A percentile compares a stretch with the other conserved stretches of the same genome.
Conservation (phyloP, 2,329 filamentous ascomycete genomes). For the Davidsoniella virescens region DNA sequence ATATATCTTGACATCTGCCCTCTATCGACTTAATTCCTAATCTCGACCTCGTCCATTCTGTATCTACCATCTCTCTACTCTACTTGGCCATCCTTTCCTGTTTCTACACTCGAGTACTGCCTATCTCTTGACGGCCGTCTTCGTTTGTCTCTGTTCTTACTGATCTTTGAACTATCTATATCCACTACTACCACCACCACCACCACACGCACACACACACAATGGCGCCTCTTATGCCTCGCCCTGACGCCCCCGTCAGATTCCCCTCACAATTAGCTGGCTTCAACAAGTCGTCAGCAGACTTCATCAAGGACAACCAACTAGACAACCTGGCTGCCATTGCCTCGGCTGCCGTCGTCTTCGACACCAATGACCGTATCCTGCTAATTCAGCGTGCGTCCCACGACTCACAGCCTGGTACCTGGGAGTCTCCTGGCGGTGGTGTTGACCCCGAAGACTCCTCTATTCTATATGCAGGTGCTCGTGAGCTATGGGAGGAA, state of each 20-base stretch:
- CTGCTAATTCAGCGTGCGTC: conserved; percentile 31
- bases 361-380: conserved; percentile 20
- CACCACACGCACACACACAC: neutral
- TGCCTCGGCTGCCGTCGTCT: conserved; percentile 22
- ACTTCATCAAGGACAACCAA: conserved; percentile 14
- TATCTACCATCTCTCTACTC: no score
- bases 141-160: neutral
- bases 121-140: neutral
- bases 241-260: conserved; percentile 13
- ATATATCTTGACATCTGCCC: neutral
- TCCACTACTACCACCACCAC: neutral
- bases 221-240: conserved; percentile 9
- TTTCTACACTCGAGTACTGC: no score
- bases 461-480: conserved; percentile 27
- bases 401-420: conserved; percentile 27
- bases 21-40: no score
- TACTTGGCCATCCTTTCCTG: no score
- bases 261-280: conserved; percentile 13
- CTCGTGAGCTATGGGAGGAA: conserved; percentile 33
- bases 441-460: conserved; percentile 26
- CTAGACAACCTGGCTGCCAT: conserved; percentile 17
- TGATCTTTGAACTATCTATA: neutral
- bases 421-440: conserved; percentile 36
- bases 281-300: conserved; percentile 13
- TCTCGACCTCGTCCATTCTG: no score